These are phyloP conservation scores for Mrakia hoshinonis DNA, from an alignment of 768 basidiomycete species.

Conservation along the genomic window DNA sequence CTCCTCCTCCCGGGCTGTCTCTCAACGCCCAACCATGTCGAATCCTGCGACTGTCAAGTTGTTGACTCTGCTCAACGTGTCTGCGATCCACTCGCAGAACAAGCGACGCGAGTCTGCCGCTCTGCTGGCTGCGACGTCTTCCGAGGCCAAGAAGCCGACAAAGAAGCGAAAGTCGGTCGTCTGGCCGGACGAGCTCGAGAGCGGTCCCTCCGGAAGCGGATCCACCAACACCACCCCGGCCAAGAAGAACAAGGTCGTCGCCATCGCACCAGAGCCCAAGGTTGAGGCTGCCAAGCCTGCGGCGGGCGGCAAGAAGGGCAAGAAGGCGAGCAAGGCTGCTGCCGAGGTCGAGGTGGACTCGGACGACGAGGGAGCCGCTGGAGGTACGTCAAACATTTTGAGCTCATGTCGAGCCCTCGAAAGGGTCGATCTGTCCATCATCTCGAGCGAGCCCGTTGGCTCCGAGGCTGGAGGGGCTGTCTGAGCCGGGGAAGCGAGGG, in stretches of 20 bases:
- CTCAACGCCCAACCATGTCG: slow-evolving; percentile 30
- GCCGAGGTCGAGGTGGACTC: slow-evolving; percentile 30
- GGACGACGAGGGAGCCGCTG: slow-evolving; percentile 26
- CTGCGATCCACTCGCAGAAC: slow-evolving; percentile 47
- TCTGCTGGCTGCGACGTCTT: neutral
- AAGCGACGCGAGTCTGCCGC: slow-evolving; percentile 29
- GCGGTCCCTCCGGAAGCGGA: slow-evolving; percentile 39
- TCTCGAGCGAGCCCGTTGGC: no score
- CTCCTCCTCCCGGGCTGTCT: neutral
- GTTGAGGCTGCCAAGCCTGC: neutral
- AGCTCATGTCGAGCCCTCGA: slow-evolving; percentile 11
- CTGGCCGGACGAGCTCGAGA: slow-evolving; percentile 37
- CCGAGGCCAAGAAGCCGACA: slow-evolving; percentile 46
- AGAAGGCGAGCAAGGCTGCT: slow-evolving; percentile 26
- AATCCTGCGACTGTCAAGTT: slow-evolving; percentile 47
- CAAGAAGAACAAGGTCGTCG: slow-evolving; percentile 1
- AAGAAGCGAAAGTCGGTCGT: slow-evolving; percentile 39
- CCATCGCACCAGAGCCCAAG: neutral
- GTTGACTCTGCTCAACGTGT: slow-evolving; percentile 80
- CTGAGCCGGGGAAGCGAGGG: neutral
- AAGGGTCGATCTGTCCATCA: no score
- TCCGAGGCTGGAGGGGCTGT: no score
- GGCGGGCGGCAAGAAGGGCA: slow-evolving; percentile 32
- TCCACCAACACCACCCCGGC: slow-evolving; percentile 5
- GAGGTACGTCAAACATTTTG: slow-evolving; percentile 2